Base-by-base conservation (phyloP, 78 protist species). In the Cyanophora paradoxa region DNA sequence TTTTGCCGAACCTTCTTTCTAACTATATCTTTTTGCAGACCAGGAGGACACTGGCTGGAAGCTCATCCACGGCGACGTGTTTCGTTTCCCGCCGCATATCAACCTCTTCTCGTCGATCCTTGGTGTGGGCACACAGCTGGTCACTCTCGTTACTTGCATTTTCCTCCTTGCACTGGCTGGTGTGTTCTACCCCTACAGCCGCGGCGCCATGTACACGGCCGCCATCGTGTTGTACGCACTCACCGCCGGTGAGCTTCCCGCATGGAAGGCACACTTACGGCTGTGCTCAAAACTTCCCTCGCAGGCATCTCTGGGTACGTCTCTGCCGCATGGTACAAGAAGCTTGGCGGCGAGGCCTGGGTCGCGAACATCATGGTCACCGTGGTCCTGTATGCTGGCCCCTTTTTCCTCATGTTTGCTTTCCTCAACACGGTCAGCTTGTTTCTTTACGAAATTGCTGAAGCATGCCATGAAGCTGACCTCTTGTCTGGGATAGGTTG, bases 11-110 rank as follows among this genome's bases (percentile, higher is more conserved):
- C n/a, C n/a, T n/a, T 44, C 24, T 44, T 14, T 44, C 7, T 61
- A 61, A 14, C 7, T 61, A 36, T 36, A 61, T 61, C 7, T 61
- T 14, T 36, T 33, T 33, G 50, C 37, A 46, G 93, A 77, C 61
- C 78, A 57, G 72, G 95, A 91, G 4, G 99, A 96, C 71, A 87
- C 88, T 44, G 99, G 99, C 28, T 96, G 99, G 99, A 96, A 96
- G 82, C 88, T 87, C 16, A 63, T 96, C 58, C 92, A 91, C 83
- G 92, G 91, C 33, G 99, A 96, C 57, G 98, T 96, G 40, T 96
- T 96, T 82, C 91, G 99, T 30, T 91, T 93, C 81, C 98, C 98
- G 33, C 75, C 79, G 11, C 1, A 73, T 64, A n/a, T 57, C 52
- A 74, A 69, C 33, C 39, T 92, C 34, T 86, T 94, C 76, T 78